Percentiles rank a stretch among this genome's conserved stretches.
Evolutionary conservation across 495 filamentous ascomycete species (phyloP).

Genomic region (Penicillium antarcticum): DNA sequence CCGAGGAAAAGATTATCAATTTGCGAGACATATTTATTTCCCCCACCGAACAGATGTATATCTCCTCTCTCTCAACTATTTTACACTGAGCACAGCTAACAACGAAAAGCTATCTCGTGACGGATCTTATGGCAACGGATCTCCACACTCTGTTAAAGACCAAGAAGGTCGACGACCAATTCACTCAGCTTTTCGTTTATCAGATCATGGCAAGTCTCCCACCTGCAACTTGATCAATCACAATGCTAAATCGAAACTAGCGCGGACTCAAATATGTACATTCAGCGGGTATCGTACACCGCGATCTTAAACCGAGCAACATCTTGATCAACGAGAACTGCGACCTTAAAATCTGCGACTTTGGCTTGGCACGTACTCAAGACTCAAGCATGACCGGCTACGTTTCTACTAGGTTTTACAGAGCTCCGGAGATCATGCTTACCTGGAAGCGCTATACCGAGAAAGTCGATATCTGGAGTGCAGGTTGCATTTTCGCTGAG

Average conservation of each 20-base stretch:
- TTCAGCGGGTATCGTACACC: constrained; percentile 88
- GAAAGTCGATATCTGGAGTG: constrained; percentile 94
- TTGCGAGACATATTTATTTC: constrained; percentile 95
- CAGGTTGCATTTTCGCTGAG: constrained; percentile 91
- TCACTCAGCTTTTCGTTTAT: constrained; percentile 93
- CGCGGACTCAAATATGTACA: constrained; percentile 94
- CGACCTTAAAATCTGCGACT: constrained; percentile 94
- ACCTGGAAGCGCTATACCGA: constrained; percentile 61
- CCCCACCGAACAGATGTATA: constrained; percentile 85
- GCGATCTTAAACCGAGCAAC: constrained; percentile 89
- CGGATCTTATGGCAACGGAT: constrained; percentile 88
- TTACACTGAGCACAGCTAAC: constrained; percentile 21
- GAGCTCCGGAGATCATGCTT: constrained; percentile 62
- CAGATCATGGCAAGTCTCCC: constrained; percentile 70
- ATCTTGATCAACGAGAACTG: constrained; percentile 96
- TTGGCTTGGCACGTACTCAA: constrained; percentile 85
- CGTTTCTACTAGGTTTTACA: constrained; percentile 91
- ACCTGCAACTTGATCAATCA: constrained; percentile 15
- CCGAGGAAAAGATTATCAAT: constrained; percentile 67
- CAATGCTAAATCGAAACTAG: constrained; percentile 37
- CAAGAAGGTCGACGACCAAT: constrained; percentile 84
- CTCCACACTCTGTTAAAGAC: constrained; percentile 83
- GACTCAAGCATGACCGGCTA: constrained; percentile 98
- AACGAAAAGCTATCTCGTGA: constrained; percentile 70
- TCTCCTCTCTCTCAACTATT: constrained; percentile 15